Percentiles rank a stretch among this genome's conserved stretches.
Conservation (phyloP, 192 early-diverging fungal genomes). For the Coemansia umbellata region DNA sequence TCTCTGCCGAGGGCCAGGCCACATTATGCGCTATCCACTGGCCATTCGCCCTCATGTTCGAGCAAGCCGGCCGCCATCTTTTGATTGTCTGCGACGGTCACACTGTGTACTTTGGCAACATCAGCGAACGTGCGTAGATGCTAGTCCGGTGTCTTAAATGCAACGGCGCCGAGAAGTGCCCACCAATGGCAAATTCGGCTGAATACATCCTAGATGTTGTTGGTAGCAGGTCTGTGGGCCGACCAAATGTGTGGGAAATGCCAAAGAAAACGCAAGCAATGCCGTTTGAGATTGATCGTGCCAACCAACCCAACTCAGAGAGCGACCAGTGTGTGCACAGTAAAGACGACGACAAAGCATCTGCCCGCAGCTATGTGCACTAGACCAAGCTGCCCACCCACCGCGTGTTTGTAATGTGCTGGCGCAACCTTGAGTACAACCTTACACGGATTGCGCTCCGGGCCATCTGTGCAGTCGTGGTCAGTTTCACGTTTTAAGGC, state of each 20-base stretch:
- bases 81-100: conserved; percentile 74
- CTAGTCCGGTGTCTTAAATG: conserved; percentile 71
- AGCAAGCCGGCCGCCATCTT: conserved; percentile 79
- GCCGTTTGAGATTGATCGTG: conserved; percentile 34
- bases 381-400: conserved; percentile 57
- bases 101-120: conserved; percentile 78
- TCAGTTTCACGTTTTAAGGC: conserved; percentile 68
- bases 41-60: conserved; percentile 77
- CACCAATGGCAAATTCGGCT: conserved; percentile 68
- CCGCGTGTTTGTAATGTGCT: conserved; percentile 66
- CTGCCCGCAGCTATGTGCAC: conserved; percentile 29
- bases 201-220: conserved; percentile 85
- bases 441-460: conserved; percentile 57
- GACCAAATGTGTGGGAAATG: conserved; percentile 51
- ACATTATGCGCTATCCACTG: conserved; percentile 84
- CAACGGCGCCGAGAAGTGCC: conserved; percentile 66
- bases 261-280: conserved; percentile 30
- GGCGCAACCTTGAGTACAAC: conserved; percentile 69
- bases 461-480: conserved; percentile 54
- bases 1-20: conserved; percentile 63
- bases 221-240: conserved; percentile 59
- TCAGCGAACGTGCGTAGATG: conserved; percentile 60
- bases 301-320: conserved; percentile 27
- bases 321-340: conserved; percentile 1
- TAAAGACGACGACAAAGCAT: conserved; percentile 19